phyloP scores from a whole-genome alignment of 1,284 basidiomycete genomes.

The Xerocomus amazonicus region DNA sequence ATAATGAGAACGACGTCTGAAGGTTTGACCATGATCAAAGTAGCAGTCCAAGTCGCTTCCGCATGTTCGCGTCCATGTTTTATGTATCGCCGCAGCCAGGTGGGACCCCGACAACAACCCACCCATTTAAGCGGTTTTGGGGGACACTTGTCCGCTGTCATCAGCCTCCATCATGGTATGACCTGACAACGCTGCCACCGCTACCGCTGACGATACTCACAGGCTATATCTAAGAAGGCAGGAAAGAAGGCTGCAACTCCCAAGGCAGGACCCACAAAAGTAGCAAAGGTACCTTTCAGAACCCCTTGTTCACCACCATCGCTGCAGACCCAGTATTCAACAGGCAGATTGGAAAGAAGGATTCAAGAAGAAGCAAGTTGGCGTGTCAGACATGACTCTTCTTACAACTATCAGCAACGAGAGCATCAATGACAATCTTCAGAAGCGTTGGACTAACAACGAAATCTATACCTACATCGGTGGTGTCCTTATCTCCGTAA shows the following conservation, averaged over 20 bases:
- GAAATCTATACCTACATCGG: constrained; percentile 99
- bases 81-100: constrained; percentile 4
- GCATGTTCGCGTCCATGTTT: neutral
- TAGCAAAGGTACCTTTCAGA: constrained; percentile 60
- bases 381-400: constrained; percentile 98
- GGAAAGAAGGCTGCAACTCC: constrained; percentile 77
- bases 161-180: constrained; percentile 23
- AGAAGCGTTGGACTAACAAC: constrained; percentile 91
- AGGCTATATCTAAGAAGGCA: constrained; percentile 91
- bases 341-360: constrained; percentile 98
- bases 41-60: neutral
- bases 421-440: constrained; percentile 95
- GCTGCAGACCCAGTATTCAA: constrained; percentile 3
- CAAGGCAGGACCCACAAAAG: constrained; percentile 62
- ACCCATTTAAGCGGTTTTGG: constrained; percentile 10
- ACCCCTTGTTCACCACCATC: constrained; percentile 2
- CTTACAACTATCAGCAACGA: constrained; percentile 98
- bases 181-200: neutral
- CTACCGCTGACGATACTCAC: constrained; percentile 8
- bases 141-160: constrained; percentile 7
- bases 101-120: constrained; percentile 21
- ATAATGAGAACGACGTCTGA: constrained; percentile 38
- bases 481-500: constrained; percentile 95
- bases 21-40: constrained; percentile 27
- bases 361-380: constrained; percentile 97